A percentile compares a stretch with the other conserved stretches of the same genome.
These are phyloP conservation scores for Tuber borchii DNA, from an alignment of 495 filamentous ascomycete genomes.

Conservation along the genomic window DNA sequence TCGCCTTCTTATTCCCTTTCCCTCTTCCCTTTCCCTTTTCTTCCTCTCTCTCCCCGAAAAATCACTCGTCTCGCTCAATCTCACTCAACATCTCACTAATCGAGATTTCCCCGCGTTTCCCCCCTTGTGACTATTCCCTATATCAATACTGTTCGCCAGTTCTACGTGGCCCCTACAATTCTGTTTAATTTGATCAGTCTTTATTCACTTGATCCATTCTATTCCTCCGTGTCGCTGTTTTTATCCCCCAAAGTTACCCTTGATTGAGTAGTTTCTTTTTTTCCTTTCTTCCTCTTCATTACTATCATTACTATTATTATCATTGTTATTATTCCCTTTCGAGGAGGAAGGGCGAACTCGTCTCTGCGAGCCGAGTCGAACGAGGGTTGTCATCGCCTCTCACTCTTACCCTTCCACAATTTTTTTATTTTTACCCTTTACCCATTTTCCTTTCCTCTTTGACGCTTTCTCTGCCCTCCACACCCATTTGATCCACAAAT, in stretches of 20 bases:
- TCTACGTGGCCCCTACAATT: conserved; percentile 3
- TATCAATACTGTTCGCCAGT: background rate
- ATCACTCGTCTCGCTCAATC: conserved; percentile 13
- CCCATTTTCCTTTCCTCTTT: background rate
- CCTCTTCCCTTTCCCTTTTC: background rate
- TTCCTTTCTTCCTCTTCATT: background rate
- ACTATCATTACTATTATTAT: background rate
- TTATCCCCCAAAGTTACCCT: background rate
- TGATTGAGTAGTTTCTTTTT: background rate
- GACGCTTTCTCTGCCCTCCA: background rate
- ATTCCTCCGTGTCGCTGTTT: background rate
- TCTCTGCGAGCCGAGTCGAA: background rate
- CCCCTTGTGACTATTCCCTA: background rate
- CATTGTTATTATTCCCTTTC: background rate
- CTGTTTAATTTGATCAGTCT: background rate
- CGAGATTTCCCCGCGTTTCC: conserved; percentile 1
- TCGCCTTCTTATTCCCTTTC: conserved; percentile 4
- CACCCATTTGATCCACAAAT: background rate
- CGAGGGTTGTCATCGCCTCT: conserved; percentile 2
- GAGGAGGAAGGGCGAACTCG: background rate
- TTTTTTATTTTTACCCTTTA: background rate
- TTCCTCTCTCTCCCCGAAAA: conserved; percentile 10
- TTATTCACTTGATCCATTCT: background rate
- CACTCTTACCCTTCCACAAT: conserved; percentile 1
- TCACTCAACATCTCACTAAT: conserved; percentile 2